These are phyloP conservation scores for Adansonia madagascariensis DNA, from an alignment of 441 rosid genomes.

Conservation along the genomic window DNA sequence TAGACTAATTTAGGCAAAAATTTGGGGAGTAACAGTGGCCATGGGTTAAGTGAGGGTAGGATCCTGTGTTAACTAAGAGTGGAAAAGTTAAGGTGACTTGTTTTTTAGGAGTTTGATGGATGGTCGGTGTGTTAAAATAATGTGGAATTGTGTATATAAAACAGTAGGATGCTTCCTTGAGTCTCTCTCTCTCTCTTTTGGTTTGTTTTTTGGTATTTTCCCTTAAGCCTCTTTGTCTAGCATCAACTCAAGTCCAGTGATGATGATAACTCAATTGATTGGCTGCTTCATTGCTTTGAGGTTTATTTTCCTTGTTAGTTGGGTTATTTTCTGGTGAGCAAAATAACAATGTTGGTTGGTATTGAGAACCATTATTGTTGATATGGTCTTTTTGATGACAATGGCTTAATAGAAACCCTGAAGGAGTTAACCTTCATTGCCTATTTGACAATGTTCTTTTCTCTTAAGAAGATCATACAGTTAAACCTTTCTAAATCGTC, in stretches of 20 bases:
- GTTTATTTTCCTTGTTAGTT: conserved; percentile 4
- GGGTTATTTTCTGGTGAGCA: conserved; percentile 8
- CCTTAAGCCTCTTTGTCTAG: neutral
- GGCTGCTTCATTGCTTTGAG: neutral
- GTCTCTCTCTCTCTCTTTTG: neutral
- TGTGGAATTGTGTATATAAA: conserved; percentile 2
- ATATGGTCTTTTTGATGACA: neutral
- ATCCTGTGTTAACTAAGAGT: neutral
- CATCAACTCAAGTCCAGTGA: conserved; percentile 6
- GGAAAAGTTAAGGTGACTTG: neutral
- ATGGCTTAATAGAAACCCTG: neutral
- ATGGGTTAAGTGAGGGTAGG: conserved; percentile 5
- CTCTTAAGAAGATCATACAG: neutral
- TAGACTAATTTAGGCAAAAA: conserved; percentile 10
- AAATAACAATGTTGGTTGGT: conserved; percentile 3
- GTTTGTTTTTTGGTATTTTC: neutral
- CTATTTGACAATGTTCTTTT: conserved; percentile 13
- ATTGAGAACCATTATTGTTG: conserved; percentile 1
- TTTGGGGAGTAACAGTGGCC: neutral
- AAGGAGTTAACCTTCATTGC: conserved; percentile 13
- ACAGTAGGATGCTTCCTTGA: neutral
- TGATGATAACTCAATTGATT: conserved; percentile 1
- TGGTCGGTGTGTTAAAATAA: neutral
- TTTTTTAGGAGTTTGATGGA: neutral
- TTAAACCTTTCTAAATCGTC: neutral